These are phyloP conservation scores for Cyberlindnera mrakii DNA, from an alignment of 805 yeast species.

Conservation along the genomic window DNA sequence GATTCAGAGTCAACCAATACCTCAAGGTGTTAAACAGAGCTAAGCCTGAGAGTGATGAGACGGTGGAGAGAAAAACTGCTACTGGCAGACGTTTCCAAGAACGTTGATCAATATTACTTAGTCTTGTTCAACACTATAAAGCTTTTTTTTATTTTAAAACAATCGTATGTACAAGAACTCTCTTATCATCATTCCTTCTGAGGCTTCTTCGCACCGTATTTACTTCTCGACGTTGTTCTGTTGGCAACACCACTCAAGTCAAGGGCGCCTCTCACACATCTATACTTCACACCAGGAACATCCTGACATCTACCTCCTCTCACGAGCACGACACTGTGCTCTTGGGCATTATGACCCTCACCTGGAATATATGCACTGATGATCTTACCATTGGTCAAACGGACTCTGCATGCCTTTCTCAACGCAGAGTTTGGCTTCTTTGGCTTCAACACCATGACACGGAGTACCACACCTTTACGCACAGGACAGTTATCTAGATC, in stretches of 20 bases:
- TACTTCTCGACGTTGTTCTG: slow-evolving; percentile 82
- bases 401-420: slow-evolving; percentile 93
- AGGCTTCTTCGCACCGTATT: slow-evolving; percentile 90
- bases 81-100: slow-evolving; percentile 25
- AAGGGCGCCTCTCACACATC: slow-evolving; percentile 85
- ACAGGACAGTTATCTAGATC: slow-evolving; percentile 81
- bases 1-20: slow-evolving; percentile 90
- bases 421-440: slow-evolving; percentile 98
- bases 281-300: slow-evolving; percentile 96
- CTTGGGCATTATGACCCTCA: slow-evolving; percentile 97
- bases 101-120: slow-evolving; percentile 2
- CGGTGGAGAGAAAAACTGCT: slow-evolving; percentile 37
- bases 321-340: slow-evolving; percentile 90
- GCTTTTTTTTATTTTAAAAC: not conserved
- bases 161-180: not conserved
- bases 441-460: slow-evolving; percentile 94
- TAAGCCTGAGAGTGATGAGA: slow-evolving; percentile 83
- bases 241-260: slow-evolving; percentile 95
- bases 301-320: slow-evolving; percentile 99
- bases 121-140: not conserved
- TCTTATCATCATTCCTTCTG: slow-evolving; percentile 26
- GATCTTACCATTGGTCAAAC: slow-evolving; percentile 83
- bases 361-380: slow-evolving; percentile 95
- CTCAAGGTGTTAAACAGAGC: slow-evolving; percentile 95
- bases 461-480: slow-evolving; percentile 85